phyloP scores from a whole-genome alignment of 2,329 filamentous ascomycete genomes.

The Alternaria brassicae region DNA sequence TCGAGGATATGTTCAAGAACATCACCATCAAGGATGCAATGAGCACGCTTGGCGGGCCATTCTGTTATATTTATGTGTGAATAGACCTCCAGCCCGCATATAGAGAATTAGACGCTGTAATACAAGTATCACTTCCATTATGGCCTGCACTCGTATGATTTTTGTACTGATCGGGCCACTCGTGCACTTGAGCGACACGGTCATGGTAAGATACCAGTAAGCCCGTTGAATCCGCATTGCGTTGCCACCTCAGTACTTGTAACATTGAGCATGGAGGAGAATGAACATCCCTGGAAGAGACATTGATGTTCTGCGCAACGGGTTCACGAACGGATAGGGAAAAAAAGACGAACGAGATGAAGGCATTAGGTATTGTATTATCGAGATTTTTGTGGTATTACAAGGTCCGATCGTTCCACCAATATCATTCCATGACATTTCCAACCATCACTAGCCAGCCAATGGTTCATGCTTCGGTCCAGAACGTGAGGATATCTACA shows the following conservation, averaged over 20 bases:
- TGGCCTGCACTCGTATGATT: no score
- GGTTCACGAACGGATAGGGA: not conserved
- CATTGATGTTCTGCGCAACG: no score
- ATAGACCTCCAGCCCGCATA: no score
- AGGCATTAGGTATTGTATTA: not conserved
- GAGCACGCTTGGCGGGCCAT: constrained; percentile 53
- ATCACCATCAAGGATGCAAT: constrained; percentile 49
- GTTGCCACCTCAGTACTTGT: not conserved
- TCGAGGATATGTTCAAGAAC: constrained; percentile 25
- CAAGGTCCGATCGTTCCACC: not conserved
- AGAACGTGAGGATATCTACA: constrained; percentile 33
- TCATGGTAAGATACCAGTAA: not conserved
- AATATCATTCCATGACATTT: constrained; percentile 2
- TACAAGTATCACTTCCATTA: not conserved
- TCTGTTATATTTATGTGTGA: constrained; percentile 54
- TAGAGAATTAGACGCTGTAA: not conserved
- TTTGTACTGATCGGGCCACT: not conserved
- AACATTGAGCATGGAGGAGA: not conserved
- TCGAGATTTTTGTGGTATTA: not conserved
- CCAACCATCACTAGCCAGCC: not conserved
- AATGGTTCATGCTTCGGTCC: not conserved
- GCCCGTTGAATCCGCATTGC: not conserved
- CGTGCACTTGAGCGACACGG: not conserved
- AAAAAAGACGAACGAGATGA: not conserved
- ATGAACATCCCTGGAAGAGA: no score